Evolutionary conservation across 192 early-diverging fungal genomes (phyloP).

Genomic region (Spizellomyces punctatus): DNA sequence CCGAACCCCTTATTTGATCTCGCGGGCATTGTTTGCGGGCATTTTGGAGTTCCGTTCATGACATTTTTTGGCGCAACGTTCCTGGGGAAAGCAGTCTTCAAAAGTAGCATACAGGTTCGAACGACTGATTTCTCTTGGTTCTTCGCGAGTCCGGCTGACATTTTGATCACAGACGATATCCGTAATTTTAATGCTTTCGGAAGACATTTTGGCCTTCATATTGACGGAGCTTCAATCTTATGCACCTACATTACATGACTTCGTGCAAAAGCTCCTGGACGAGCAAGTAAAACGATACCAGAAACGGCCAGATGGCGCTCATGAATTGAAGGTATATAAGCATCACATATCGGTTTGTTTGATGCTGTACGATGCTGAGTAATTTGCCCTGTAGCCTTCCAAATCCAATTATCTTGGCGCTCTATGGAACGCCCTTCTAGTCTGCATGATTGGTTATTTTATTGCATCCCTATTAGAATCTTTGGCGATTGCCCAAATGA

Average conservation of each 20-base stretch:
- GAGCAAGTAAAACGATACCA: conserved; percentile 44
- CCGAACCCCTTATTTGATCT: conserved; percentile 98
- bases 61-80: conserved; percentile 97
- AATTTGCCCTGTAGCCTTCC: conserved; percentile 4
- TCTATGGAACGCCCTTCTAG: conserved; percentile 80
- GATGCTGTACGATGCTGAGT: background rate
- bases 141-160: background rate
- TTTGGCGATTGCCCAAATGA: conserved; percentile 75
- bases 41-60: conserved; percentile 85
- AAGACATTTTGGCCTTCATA: conserved; percentile 68
- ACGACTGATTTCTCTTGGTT: background rate
- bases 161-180: conserved; percentile 57
- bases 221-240: conserved; percentile 56
- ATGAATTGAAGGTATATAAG: background rate
- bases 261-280: conserved; percentile 55
- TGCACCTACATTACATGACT: conserved; percentile 62
- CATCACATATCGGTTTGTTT: background rate
- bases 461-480: conserved; percentile 79
- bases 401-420: conserved; percentile 42
- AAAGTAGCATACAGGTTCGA: conserved; percentile 75
- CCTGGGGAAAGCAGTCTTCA: conserved; percentile 89
- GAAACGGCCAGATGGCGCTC: background rate
- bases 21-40: conserved; percentile 93
- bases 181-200: conserved; percentile 82
- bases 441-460: conserved; percentile 86